Evolutionary conservation across 768 basidiomycete genomes (phyloP).

Genomic region (Hericium rajendrae): DNA sequence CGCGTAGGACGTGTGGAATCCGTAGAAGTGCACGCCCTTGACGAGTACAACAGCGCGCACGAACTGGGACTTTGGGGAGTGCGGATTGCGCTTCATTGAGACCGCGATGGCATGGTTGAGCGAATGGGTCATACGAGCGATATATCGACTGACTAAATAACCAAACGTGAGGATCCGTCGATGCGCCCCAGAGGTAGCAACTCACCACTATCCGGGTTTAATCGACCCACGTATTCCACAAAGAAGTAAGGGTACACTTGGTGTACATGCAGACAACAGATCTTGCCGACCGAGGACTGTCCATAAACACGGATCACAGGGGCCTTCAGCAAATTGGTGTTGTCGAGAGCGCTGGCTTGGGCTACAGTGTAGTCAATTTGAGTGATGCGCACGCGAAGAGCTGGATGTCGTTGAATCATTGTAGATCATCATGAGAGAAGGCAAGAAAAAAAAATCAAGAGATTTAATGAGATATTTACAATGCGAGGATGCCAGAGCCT

Average conservation of each 20-base stretch:
- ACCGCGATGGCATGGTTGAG: conserved; percentile 82
- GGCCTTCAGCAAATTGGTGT: conserved; percentile 45
- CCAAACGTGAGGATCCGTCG: neutral
- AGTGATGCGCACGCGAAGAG: conserved; percentile 34
- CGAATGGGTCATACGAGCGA: conserved; percentile 56
- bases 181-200: conserved; percentile 3
- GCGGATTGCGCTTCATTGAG: conserved; percentile 66
- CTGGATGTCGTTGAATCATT: conserved; percentile 9
- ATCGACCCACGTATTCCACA: conserved; percentile 65
- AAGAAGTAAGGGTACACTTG: conserved; percentile 93
- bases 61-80: conserved; percentile 45
- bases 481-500: too few species aligned
- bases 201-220: conserved; percentile 58
- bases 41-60: conserved; percentile 74
- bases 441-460: neutral
- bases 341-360: conserved; percentile 55
- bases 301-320: conserved; percentile 88
- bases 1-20: conserved; percentile 75
- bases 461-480: too few species aligned
- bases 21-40: conserved; percentile 95
- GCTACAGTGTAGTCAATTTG: conserved; percentile 58
- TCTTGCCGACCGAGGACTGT: conserved; percentile 62
- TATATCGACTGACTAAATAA: conserved; percentile 62
- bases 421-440: neutral
- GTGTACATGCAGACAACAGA: conserved; percentile 83